These are phyloP conservation scores for Lasiosphaeriaceae sp. DNA, from an alignment of 495 filamentous ascomycete genomes.

Conservation along the genomic window DNA sequence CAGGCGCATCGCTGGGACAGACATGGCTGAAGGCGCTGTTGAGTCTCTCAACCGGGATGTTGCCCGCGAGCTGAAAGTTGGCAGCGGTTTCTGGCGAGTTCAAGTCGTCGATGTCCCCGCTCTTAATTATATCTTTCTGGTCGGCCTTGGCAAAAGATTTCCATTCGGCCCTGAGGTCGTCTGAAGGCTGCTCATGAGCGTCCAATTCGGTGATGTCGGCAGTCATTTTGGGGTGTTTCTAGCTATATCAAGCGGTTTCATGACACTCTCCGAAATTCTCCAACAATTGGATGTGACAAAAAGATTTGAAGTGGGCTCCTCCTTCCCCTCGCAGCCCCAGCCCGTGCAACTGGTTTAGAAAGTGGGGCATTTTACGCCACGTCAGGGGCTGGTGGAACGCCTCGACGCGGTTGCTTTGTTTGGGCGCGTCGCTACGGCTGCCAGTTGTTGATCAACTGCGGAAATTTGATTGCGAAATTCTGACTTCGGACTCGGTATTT, in stretches of 20 bases:
- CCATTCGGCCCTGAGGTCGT: constrained; percentile 57
- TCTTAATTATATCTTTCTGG: constrained; percentile 33
- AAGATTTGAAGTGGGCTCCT: too few relatives aligned
- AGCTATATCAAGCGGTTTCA: too few relatives aligned
- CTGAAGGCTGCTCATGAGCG: constrained; percentile 67
- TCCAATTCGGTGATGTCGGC: constrained; percentile 51
- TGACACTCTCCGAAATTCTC: too few relatives aligned
- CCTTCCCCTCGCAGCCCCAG: neutral
- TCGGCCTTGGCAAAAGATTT: constrained; percentile 50
- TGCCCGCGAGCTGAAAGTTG: constrained; percentile 32
- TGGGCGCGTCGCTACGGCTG: constrained; percentile 16
- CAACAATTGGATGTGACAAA: too few relatives aligned
- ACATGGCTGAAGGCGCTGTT: constrained; percentile 36
- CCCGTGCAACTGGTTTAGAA: neutral
- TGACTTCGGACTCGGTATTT: neutral
- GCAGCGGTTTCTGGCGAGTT: constrained; percentile 23
- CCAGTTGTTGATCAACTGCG: constrained; percentile 23
- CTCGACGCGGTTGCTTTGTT: constrained; percentile 20
- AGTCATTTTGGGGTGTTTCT: constrained; percentile 22
- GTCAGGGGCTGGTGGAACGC: constrained; percentile 4
- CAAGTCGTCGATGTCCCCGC: constrained; percentile 42
- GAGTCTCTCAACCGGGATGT: constrained; percentile 33
- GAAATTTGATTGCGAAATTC: constrained; percentile 24
- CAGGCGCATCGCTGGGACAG: constrained; percentile 10
- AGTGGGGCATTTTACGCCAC: constrained; percentile 6